These are phyloP conservation scores for Canariomyces notabilis DNA, from an alignment of 2,329 filamentous ascomycete species.

Conservation along the genomic window DNA sequence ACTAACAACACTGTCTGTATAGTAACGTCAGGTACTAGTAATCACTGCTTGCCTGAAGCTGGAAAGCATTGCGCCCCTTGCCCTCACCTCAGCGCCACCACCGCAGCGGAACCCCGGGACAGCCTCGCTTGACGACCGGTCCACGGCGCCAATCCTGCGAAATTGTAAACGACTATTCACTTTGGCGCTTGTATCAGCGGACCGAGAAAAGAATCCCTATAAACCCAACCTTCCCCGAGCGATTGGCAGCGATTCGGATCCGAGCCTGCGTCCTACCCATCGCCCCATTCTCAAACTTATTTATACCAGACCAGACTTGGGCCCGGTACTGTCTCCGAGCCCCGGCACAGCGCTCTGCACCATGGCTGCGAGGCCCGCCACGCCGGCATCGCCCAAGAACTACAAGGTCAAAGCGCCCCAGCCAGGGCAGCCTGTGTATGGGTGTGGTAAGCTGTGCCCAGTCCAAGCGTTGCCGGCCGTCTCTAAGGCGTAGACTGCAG, in stretches of 20 bases:
- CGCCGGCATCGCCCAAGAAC: conserved; percentile 51
- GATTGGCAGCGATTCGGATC: background rate
- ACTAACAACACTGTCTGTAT: no score
- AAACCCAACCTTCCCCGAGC: background rate
- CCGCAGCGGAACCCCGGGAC: background rate
- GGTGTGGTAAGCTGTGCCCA: conserved; percentile 50
- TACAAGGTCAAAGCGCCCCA: conserved; percentile 55
- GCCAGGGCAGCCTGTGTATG: conserved; percentile 56
- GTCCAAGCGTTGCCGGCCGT: conserved; percentile 3
- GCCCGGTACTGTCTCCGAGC: background rate
- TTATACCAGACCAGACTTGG: background rate
- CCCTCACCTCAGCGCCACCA: background rate
- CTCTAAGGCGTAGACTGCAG: conserved; percentile 42
- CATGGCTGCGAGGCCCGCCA: conserved; percentile 46
- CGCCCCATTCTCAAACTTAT: background rate
- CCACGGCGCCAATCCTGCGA: background rate
- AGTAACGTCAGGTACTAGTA: no score
- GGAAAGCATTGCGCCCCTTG: background rate
- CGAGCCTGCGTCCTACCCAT: background rate
- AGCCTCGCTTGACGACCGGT: background rate
- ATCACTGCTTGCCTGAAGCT: background rate
- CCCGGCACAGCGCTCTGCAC: conserved; percentile 11
- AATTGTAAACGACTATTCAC: no score
- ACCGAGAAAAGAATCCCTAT: no score
- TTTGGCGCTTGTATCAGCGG: no score